phyloP scores from a whole-genome alignment of 371 early-diverging fungal genomes.

The Zychaea mexicana region DNA sequence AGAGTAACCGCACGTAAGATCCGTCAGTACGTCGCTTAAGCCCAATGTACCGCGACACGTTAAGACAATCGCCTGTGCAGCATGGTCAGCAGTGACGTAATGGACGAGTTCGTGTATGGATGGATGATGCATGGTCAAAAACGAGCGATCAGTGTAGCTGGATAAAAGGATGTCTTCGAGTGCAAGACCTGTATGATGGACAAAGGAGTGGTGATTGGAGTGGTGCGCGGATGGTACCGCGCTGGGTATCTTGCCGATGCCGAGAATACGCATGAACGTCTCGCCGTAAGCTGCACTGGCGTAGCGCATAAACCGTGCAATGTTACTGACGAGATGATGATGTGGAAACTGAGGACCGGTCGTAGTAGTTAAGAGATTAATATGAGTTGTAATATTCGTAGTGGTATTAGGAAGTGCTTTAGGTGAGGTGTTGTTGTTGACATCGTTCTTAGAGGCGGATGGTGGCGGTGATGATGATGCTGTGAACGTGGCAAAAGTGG shows the following conservation, averaged over 20 bases:
- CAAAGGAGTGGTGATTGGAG: slow-evolving; percentile 74
- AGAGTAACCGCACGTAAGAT: slow-evolving; percentile 82
- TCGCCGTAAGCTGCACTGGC: slow-evolving; percentile 83
- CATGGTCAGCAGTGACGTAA: slow-evolving; percentile 84
- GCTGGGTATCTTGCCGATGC: slow-evolving; percentile 65
- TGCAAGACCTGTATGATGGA: slow-evolving; percentile 67
- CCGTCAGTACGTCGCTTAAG: slow-evolving; percentile 83
- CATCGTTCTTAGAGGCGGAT: neutral
- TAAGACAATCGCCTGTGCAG: slow-evolving; percentile 73
- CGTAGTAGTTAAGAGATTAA: slow-evolving; percentile 1
- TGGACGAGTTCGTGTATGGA: slow-evolving; percentile 79
- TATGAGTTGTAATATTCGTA: neutral
- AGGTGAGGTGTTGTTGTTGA: neutral
- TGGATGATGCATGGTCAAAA: slow-evolving; percentile 42
- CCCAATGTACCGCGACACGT: slow-evolving; percentile 93
- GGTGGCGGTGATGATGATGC: slow-evolving; percentile 58
- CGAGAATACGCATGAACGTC: slow-evolving; percentile 84
- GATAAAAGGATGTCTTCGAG: slow-evolving; percentile 69
- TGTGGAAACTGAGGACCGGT: slow-evolving; percentile 46
- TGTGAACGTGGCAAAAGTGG: slow-evolving; percentile 43
- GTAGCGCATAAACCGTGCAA: slow-evolving; percentile 75
- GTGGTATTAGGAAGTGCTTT: neutral
- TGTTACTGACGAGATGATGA: slow-evolving; percentile 66
- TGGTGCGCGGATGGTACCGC: slow-evolving; percentile 49
- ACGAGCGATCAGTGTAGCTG: slow-evolving; percentile 53